Evolutionary conservation across 306 rosid species (phyloP).

Genomic region (Sophora flavescens): DNA sequence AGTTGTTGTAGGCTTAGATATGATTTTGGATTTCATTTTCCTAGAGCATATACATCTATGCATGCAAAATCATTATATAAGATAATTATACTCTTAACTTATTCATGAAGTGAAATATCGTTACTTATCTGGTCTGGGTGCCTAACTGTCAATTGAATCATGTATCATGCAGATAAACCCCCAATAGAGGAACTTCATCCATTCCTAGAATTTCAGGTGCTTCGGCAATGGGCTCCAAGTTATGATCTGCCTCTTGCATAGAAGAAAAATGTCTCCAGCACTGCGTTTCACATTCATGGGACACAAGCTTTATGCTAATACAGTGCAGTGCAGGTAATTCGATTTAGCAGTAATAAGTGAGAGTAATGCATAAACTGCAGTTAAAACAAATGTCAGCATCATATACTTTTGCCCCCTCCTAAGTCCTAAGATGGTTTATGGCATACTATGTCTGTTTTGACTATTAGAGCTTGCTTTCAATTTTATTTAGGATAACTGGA

Average conservation of each 20-base stretch:
- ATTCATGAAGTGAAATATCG: constrained; percentile 1
- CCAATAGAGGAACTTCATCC: constrained; percentile 86
- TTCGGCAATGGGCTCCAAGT: constrained; percentile 93
- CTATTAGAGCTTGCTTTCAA: too few relatives aligned
- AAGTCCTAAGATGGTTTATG: background rate
- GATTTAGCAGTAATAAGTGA: background rate
- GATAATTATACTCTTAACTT: background rate
- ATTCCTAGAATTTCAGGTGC: constrained; percentile 88
- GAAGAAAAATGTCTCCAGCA: too few relatives aligned
- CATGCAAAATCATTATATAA: background rate
- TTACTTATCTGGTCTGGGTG: background rate
- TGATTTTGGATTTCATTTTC: constrained; percentile 4
- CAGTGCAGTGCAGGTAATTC: constrained; percentile 74
- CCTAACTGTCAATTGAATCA: constrained; percentile 4
- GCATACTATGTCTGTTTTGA: background rate
- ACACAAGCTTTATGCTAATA: constrained; percentile 88
- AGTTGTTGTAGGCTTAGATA: background rate
- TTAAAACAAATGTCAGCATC: background rate
- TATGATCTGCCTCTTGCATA: constrained; percentile 85
- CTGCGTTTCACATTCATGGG: constrained; percentile 86
- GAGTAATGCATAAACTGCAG: background rate
- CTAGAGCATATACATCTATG: background rate
- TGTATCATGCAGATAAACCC: constrained; percentile 79
- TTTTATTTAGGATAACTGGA: too few relatives aligned
- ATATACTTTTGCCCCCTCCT: background rate